These are phyloP conservation scores for Capronia epimyces DNA, from an alignment of 2,329 filamentous ascomycete genomes.

Conservation along the genomic window DNA sequence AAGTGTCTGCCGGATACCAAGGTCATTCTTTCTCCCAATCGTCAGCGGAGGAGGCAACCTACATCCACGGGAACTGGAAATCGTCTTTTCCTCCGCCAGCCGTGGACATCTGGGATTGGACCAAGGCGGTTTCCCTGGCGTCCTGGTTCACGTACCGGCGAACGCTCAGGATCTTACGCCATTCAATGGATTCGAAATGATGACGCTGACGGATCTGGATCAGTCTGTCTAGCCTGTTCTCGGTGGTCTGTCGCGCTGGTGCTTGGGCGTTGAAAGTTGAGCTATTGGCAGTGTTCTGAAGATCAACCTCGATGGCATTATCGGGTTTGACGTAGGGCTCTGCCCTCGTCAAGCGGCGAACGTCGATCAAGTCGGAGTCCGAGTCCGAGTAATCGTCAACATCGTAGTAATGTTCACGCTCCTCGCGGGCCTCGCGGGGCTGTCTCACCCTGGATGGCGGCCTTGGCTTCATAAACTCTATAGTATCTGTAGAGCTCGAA, in stretches of 20 bases:
- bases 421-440: no score
- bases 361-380: no score
- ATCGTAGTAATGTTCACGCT: no score
- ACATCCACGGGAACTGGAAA: not conserved
- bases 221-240: not conserved
- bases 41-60: not conserved
- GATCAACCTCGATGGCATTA: conserved; percentile 2
- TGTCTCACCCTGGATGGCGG: no score
- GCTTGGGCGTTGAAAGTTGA: not conserved
- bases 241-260: not conserved
- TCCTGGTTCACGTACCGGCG: not conserved
- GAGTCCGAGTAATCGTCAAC: no score
- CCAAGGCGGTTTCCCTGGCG: not conserved
- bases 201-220: not conserved
- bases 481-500: no score
- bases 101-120: not conserved
- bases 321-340: conserved; percentile 3
- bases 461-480: no score
- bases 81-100: not conserved
- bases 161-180: not conserved
- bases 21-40: not conserved
- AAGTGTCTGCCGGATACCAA: not conserved
- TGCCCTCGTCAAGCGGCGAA: not conserved
- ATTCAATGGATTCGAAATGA: conserved; percentile 1
- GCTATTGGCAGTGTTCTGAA: not conserved